These are phyloP conservation scores for Rhynchospora tenuis DNA, from an alignment of 176 grass and related monocot genomes.

Conservation along the genomic window DNA sequence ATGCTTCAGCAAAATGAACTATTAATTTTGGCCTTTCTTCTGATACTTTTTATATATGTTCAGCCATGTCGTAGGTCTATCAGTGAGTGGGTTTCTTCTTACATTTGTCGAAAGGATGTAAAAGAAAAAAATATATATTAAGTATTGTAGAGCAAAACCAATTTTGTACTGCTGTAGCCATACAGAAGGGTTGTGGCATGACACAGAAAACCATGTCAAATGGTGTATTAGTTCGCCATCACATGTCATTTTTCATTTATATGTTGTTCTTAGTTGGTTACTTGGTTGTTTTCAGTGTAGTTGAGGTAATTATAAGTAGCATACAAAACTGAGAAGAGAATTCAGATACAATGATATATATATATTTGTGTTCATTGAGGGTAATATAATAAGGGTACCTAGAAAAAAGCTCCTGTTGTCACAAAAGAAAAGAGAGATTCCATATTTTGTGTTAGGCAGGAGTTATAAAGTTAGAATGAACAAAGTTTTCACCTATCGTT, in stretches of 20 bases:
- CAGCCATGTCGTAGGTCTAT: neutral
- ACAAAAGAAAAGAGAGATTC: neutral
- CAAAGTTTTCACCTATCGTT: neutral
- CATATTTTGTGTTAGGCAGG: neutral
- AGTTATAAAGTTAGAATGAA: neutral
- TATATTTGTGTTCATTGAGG: neutral
- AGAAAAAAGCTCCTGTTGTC: neutral
- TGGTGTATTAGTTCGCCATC: neutral
- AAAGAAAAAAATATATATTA: neutral
- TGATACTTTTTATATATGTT: neutral
- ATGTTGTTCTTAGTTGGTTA: neutral
- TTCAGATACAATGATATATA: neutral
- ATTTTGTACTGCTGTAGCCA: neutral
- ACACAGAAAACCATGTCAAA: no score
- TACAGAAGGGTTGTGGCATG: no score
- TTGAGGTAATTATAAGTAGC: neutral
- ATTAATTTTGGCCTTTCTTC: neutral
- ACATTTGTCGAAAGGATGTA: neutral
- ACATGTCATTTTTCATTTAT: neutral
- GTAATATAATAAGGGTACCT: neutral
- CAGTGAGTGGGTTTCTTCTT: neutral
- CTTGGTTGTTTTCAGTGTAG: neutral
- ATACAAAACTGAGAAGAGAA: neutral
- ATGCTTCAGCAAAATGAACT: neutral
- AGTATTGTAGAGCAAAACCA: neutral